Evolutionary conservation across 768 basidiomycete species (phyloP).

Genomic region (Termitomyces sp.): DNA sequence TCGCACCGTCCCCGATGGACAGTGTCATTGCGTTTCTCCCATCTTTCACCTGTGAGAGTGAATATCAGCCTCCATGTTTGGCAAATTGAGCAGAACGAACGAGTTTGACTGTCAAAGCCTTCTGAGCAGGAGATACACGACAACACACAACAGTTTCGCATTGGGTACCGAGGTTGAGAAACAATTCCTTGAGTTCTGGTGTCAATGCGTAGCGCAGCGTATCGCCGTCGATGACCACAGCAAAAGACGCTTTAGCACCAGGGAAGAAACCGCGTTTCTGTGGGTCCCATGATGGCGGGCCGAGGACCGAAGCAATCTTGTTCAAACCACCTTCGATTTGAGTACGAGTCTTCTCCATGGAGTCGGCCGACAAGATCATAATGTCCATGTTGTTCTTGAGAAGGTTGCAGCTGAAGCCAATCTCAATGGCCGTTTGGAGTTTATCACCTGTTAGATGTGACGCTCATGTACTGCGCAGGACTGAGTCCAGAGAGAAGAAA

Average conservation of each 20-base stretch:
- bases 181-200: conserved; percentile 74
- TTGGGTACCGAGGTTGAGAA: conserved; percentile 90
- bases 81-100: conserved; percentile 36
- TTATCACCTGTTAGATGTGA: conserved; percentile 68
- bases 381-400: conserved; percentile 94
- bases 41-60: conserved; percentile 74
- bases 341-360: conserved; percentile 64
- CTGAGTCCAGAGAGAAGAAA: background rate
- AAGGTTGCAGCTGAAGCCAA: conserved; percentile 94
- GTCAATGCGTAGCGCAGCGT: conserved; percentile 81
- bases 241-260: conserved; percentile 70
- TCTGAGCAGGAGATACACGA: conserved; percentile 96
- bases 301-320: conserved; percentile 86
- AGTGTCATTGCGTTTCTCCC: conserved; percentile 95
- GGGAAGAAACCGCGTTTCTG: conserved; percentile 66
- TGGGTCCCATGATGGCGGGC: conserved; percentile 64
- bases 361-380: conserved; percentile 92
- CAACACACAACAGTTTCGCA: conserved; percentile 99
- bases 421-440: conserved; percentile 97
- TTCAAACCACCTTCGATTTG: conserved; percentile 93
- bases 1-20: conserved; percentile 95
- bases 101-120: conserved; percentile 93
- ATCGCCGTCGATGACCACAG: conserved; percentile 95
- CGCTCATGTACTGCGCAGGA: background rate
- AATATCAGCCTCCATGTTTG: background rate